phyloP scores from a whole-genome alignment of 2,329 filamentous ascomycete species.

The Hirsutella rhossiliensis region DNA sequence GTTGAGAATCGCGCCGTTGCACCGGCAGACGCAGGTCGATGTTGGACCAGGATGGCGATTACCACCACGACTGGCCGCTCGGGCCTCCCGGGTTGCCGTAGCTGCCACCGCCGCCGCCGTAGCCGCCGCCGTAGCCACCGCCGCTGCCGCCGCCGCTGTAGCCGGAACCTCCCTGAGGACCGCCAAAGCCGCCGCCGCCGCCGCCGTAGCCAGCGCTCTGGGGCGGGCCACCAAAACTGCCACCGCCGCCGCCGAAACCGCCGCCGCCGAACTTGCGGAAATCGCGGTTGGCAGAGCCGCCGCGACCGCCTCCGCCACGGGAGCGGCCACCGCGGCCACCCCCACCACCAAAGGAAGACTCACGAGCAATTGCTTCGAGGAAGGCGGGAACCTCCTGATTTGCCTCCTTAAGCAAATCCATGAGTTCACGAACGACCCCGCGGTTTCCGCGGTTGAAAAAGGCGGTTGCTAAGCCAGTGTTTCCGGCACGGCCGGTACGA shows the following conservation, averaged over 20 bases:
- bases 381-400: constrained; percentile 93
- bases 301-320: constrained; percentile 47
- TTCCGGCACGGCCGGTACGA: constrained; percentile 98
- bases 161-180: constrained; percentile 23
- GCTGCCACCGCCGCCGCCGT: constrained; percentile 32
- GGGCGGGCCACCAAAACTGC: constrained; percentile 20
- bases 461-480: constrained; percentile 94
- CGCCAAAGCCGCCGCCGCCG: constrained; percentile 25
- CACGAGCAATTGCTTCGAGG: constrained; percentile 93
- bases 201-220: constrained; percentile 27
- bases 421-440: constrained; percentile 88
- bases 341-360: constrained; percentile 70
- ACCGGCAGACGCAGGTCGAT: constrained; percentile 1
- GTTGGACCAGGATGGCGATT: constrained; percentile 4
- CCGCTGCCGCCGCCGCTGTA: constrained; percentile 26
- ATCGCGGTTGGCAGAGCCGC: constrained; percentile 74
- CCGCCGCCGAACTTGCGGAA: constrained; percentile 69
- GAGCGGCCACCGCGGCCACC: constrained; percentile 45
- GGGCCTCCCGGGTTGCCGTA: constrained; percentile 59
- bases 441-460: constrained; percentile 99
- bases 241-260: constrained; percentile 32
- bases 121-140: constrained; percentile 30
- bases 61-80: constrained; percentile 58
- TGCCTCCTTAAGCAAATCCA: constrained; percentile 97
- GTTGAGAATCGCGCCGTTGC: background rate